phyloP scores from a whole-genome alignment of 192 early-diverging fungal species.

The Coemansia sp. region DNA sequence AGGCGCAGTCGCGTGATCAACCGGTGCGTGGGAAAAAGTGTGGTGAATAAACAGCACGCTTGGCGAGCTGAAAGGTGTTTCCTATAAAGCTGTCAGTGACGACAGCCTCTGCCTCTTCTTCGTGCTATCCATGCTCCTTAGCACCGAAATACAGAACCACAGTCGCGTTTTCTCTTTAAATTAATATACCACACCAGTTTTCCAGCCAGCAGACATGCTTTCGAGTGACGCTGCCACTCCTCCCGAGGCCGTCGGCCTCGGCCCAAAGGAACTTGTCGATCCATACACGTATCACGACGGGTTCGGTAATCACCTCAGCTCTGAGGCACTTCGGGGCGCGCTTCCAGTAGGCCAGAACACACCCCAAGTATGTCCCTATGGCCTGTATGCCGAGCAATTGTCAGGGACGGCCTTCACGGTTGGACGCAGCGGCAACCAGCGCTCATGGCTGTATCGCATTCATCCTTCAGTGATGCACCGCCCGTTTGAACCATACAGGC shows the following conservation, averaged over 20 bases:
- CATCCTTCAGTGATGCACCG: conserved; percentile 82
- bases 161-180: too few species aligned
- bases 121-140: too few species aligned
- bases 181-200: not conserved
- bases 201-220: too few species aligned
- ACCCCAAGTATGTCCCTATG: conserved; percentile 84
- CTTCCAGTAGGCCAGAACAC: conserved; percentile 89
- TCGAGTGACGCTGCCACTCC: not conserved
- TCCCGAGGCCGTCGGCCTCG: too few species aligned
- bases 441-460: conserved; percentile 94
- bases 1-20: too few species aligned
- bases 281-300: conserved; percentile 68
- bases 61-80: too few species aligned
- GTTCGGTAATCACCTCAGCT: conserved; percentile 85
- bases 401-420: conserved; percentile 89
- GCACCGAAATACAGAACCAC: too few species aligned
- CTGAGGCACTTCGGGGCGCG: conserved; percentile 75
- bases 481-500: conserved; percentile 56
- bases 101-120: too few species aligned
- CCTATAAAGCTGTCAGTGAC: too few species aligned
- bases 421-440: conserved; percentile 71
- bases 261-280: not conserved
- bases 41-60: too few species aligned
- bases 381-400: conserved; percentile 92
- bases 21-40: too few species aligned